Base-by-base conservation (phyloP, 2,329 filamentous ascomycete species). In the Monosporascus sp. region DNA sequence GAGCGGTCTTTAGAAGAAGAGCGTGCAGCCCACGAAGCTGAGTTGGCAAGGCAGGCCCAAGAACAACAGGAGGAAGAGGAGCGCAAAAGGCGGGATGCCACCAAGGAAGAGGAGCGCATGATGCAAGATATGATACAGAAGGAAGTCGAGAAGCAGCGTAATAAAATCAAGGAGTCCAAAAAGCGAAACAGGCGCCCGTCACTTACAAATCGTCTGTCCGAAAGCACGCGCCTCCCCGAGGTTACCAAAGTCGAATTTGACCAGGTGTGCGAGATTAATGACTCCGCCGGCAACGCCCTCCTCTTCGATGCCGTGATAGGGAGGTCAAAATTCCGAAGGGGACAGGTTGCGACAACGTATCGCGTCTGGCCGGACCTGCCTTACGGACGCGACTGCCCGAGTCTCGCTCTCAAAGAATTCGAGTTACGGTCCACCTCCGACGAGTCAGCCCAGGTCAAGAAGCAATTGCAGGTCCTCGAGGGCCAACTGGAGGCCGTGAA, bases 1-100 rank as follows among this genome's bases (percentile, higher is more conserved):
- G 82, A 91, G 56, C 74, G 96, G 17, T 96, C 91, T 35, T 77
- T 97, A 7, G 91, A 96, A 64, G 91, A 95, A 63, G 92, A 97
- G 70, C 84, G 92, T 40, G 91, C 88, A 28, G 85, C 85, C 15
- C 90, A 96, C 57, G 89, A 95, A 71, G 87, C 87, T 22, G 83
- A 82, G 24, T 76, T 89, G 28, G 83, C 83, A 46, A 78, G 79
- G 63, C 72, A 82, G 50, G 87, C 80, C 60, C 74, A 74, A 69
- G 80, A 78, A 65, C 76, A 82, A 56, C 77, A 75, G 55, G 74
- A 78, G 58, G 75, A 76, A 48, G 76, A 82, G 49, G 76, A 79
- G 41, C 72, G 75, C 44, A 80, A 78, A 60, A 80, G 75, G 55
- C 65, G 77, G 38, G 75, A 84, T 55, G 84, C 85, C 59, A 78